Evolutionary conservation across 306 rosid species (phyloP).

Genomic region (Trichosanthes cucumerina): DNA sequence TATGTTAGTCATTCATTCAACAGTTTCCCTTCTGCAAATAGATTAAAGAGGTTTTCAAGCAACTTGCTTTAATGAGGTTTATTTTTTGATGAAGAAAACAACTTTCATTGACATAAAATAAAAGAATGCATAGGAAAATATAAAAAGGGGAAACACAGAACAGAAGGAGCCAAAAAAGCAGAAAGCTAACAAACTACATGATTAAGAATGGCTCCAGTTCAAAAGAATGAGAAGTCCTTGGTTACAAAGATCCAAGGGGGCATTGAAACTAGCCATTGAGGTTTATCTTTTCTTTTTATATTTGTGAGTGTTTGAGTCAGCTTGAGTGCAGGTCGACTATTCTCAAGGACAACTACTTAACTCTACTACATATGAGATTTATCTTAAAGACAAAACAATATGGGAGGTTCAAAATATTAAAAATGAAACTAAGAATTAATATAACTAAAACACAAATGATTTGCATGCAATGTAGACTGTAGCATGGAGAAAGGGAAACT

Average conservation of each 20-base stretch:
- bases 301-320: not conserved
- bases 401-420: not conserved
- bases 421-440: not conserved
- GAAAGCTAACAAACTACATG: not conserved
- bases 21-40: not conserved
- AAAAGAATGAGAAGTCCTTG: not conserved
- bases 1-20: not conserved
- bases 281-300: not conserved
- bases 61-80: not conserved
- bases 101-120: not conserved
- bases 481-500: not conserved
- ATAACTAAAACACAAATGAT: not conserved
- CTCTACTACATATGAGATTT: not conserved
- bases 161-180: not conserved
- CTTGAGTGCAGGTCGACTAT: not conserved
- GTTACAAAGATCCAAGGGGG: not conserved
- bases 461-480: slow-evolving; percentile 5
- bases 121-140: not conserved
- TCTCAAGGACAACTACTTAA: not conserved
- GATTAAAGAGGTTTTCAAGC: not conserved
- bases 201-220: not conserved
- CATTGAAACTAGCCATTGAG: not conserved
- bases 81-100: not conserved
- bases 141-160: not conserved
- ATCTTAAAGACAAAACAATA: not conserved